A percentile compares a stretch with the other conserved stretches of the same genome.
phyloP scores from a whole-genome alignment of 192 early-diverging fungal genomes.

The Coemansia sp. region DNA sequence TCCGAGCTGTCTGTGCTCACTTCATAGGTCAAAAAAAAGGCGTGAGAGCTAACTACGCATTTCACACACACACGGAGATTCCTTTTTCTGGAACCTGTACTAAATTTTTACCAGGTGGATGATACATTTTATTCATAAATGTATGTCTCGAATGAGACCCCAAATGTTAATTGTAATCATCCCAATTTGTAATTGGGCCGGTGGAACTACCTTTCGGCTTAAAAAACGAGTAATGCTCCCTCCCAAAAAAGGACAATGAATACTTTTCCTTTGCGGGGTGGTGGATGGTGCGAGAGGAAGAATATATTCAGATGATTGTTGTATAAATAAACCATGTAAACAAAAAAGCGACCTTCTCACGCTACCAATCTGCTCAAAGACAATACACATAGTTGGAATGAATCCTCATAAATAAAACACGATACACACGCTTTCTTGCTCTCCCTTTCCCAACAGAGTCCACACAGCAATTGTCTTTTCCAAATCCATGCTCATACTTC shows the following conservation, averaged over 20 bases:
- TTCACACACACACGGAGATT: neutral
- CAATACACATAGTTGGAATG: neutral
- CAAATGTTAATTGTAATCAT: neutral
- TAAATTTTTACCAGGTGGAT: neutral
- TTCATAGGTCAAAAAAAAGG: neutral
- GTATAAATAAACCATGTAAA: neutral
- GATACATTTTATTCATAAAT: neutral
- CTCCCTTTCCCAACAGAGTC: neutral
- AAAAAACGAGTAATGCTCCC: neutral
- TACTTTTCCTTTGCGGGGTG: neutral
- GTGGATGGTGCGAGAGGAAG: too few relatives aligned
- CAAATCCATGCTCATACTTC: neutral
- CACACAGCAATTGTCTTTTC: neutral
- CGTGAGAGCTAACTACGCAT: neutral
- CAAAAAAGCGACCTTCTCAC: neutral
- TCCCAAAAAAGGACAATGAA: neutral
- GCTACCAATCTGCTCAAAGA: neutral
- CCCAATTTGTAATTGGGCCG: slow-evolving; percentile 2
- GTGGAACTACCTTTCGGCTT: neutral
- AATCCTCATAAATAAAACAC: slow-evolving; percentile 1
- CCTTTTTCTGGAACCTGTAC: too few relatives aligned
- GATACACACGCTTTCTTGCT: neutral
- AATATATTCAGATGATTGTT: neutral
- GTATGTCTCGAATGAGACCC: neutral
- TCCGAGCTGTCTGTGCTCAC: slow-evolving; percentile 3